These are phyloP conservation scores for Lasiodiplodia gonubiensis DNA, from an alignment of 2,329 filamentous ascomycete species.

Conservation along the genomic window DNA sequence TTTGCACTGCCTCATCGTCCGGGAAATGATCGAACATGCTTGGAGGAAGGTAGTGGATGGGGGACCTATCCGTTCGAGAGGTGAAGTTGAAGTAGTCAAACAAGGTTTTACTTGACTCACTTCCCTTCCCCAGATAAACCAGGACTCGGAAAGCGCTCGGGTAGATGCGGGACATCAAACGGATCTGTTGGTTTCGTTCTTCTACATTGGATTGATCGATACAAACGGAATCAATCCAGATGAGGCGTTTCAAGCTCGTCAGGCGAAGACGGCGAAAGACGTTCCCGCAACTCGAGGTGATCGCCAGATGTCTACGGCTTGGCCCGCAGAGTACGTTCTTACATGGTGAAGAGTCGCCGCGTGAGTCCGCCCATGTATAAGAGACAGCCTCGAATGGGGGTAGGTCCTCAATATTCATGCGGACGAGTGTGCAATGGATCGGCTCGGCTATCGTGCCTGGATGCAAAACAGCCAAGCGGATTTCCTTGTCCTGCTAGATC, in stretches of 20 bases:
- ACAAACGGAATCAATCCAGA: slow-evolving; percentile 12
- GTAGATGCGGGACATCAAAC: background rate
- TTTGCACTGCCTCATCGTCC: background rate
- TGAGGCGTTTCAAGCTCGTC: background rate
- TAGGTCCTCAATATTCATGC: background rate
- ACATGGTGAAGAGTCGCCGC: background rate
- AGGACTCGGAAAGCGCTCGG: background rate
- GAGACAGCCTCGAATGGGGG: slow-evolving; percentile 6
- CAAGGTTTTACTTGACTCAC: background rate
- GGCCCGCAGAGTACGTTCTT: background rate
- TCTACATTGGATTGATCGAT: slow-evolving; percentile 2
- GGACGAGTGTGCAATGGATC: background rate
- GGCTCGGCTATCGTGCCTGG: background rate
- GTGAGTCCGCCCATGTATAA: background rate
- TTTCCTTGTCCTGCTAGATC: background rate
- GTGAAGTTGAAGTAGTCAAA: background rate
- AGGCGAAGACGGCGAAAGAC: background rate
- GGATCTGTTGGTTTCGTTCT: slow-evolving; percentile 2
- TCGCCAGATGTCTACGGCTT: background rate
- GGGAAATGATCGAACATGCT: background rate
- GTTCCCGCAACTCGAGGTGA: background rate
- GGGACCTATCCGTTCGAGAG: background rate
- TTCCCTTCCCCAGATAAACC: background rate
- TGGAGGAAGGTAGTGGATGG: background rate
- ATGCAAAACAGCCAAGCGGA: background rate